Evolutionary conservation across 1,284 basidiomycete genomes (phyloP).

Genomic region (Cryptococcus maquisensis): DNA sequence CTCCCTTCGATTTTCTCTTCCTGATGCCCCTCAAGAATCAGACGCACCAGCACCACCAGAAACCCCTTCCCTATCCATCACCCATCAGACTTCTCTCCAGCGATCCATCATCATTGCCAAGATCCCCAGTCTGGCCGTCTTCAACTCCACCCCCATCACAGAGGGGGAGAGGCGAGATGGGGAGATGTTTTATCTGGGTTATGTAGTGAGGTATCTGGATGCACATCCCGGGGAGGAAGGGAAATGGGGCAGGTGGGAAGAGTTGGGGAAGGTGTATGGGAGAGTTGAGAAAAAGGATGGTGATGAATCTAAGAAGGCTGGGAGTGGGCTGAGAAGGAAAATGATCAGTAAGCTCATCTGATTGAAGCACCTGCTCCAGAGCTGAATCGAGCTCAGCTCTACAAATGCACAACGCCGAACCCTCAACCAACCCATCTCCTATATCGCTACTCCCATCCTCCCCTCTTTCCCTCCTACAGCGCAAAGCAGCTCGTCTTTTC

Average conservation of each 20-base stretch:
- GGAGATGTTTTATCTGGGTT: slow-evolving; percentile 78
- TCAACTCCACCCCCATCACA: slow-evolving; percentile 69
- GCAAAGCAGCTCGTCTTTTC: slow-evolving; percentile 15
- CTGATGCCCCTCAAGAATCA: slow-evolving; percentile 7
- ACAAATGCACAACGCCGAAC: not conserved
- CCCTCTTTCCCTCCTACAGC: slow-evolving; percentile 15
- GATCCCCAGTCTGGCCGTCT: slow-evolving; percentile 58
- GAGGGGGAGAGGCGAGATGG: slow-evolving; percentile 72
- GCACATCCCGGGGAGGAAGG: not conserved
- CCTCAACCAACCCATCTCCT: not conserved
- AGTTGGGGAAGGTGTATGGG: slow-evolving; percentile 22
- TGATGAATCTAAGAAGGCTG: not conserved
- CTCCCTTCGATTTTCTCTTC: slow-evolving; percentile 11
- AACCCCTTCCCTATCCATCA: not conserved
- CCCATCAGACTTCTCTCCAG: slow-evolving; percentile 11
- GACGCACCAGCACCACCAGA: slow-evolving; percentile 7
- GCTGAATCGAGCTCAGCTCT: not conserved
- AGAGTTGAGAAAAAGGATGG: not conserved
- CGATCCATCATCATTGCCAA: slow-evolving; percentile 66
- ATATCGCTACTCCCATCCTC: slow-evolving; percentile 24
- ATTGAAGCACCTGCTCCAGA: not conserved
- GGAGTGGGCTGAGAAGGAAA: slow-evolving; percentile 22
- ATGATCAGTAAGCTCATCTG: slow-evolving; percentile 34
- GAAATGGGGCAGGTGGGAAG: slow-evolving; percentile 30
- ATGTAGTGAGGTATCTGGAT: slow-evolving; percentile 46